A percentile compares a stretch with the other conserved stretches of the same genome.
phyloP scores from a whole-genome alignment of 164 flowering plant species.

The Nymphaea colorata region DNA sequence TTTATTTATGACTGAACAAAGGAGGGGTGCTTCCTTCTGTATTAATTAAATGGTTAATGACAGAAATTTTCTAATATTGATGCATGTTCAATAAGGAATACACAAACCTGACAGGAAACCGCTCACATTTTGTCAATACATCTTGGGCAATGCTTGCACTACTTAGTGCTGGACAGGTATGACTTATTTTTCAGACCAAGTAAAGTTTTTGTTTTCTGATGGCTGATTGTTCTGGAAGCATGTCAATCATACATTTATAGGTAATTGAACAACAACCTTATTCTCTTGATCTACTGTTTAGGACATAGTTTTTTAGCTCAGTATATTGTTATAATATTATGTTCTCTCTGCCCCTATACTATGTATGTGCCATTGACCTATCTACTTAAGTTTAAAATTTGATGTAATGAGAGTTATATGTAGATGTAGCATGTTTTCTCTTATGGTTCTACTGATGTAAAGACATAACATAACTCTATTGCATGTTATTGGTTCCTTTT shows the following conservation, averaged over 20 bases:
- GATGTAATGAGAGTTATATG: too few relatives aligned
- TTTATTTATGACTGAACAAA: neutral
- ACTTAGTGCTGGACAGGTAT: slow-evolving; percentile 42
- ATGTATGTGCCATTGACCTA: neutral
- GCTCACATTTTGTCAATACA: slow-evolving; percentile 45
- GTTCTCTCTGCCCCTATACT: neutral
- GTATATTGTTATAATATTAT: neutral
- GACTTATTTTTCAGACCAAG: neutral
- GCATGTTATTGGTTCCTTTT: too few relatives aligned
- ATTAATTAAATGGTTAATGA: neutral
- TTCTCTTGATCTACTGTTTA: neutral
- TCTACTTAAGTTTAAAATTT: too few relatives aligned
- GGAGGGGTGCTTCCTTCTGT: neutral
- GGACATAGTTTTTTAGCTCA: neutral
- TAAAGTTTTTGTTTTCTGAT: neutral
- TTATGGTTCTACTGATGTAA: too few relatives aligned
- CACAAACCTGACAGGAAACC: slow-evolving; percentile 27
- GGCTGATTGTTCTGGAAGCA: neutral
- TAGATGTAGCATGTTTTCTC: too few relatives aligned
- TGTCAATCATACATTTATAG: neutral
- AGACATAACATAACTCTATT: too few relatives aligned
- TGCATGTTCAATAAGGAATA: slow-evolving; percentile 20
- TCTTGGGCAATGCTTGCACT: slow-evolving; percentile 52
- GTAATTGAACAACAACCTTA: neutral
- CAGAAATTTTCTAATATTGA: neutral